A percentile compares a stretch with the other conserved stretches of the same genome.
Evolutionary conservation across 208 protist species (phyloP).

Genomic region (Vickermania ingenoplastis): DNA sequence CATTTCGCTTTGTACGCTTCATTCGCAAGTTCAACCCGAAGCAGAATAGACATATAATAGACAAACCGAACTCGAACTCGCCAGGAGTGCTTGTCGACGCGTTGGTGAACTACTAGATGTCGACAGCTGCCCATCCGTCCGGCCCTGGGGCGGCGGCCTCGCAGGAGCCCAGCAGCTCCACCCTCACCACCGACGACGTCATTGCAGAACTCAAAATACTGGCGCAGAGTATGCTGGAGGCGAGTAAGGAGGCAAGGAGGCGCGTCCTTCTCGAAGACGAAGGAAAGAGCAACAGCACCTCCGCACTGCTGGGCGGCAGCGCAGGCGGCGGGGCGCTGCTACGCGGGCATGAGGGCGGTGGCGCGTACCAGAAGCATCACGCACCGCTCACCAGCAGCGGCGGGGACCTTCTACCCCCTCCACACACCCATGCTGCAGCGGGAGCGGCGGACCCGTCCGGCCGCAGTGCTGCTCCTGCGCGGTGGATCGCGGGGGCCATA

Average conservation of each 20-base stretch:
- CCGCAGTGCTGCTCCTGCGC: neutral
- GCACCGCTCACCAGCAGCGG: too few relatives aligned
- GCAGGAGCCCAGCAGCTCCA: too few relatives aligned
- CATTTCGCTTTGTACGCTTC: too few relatives aligned
- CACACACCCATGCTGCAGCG: too few relatives aligned
- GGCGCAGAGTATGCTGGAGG: slow-evolving; percentile 78
- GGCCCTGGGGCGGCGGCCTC: too few relatives aligned
- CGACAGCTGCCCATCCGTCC: too few relatives aligned
- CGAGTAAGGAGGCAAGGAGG: slow-evolving; percentile 54
- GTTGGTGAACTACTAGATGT: too few relatives aligned
- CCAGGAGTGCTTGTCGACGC: too few relatives aligned
- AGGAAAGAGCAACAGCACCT: slow-evolving; percentile 36
- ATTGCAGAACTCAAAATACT: slow-evolving; percentile 78
- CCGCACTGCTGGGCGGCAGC: slow-evolving; percentile 51
- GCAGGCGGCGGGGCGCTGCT: slow-evolving; percentile 16
- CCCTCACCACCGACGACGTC: slow-evolving; percentile 43
- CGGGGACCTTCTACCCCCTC: too few relatives aligned
- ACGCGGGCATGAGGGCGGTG: slow-evolving; percentile 1
- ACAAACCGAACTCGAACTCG: too few relatives aligned
- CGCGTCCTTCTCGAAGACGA: slow-evolving; percentile 16
- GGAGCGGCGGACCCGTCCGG: neutral
- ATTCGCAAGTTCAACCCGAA: too few relatives aligned
- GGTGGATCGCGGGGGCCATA: neutral
- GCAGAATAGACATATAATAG: too few relatives aligned
- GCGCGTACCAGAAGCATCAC: neutral